Evolutionary conservation across 2,329 filamentous ascomycete species (phyloP).

Genomic region (Aspergillus oerlinghausenensis): DNA sequence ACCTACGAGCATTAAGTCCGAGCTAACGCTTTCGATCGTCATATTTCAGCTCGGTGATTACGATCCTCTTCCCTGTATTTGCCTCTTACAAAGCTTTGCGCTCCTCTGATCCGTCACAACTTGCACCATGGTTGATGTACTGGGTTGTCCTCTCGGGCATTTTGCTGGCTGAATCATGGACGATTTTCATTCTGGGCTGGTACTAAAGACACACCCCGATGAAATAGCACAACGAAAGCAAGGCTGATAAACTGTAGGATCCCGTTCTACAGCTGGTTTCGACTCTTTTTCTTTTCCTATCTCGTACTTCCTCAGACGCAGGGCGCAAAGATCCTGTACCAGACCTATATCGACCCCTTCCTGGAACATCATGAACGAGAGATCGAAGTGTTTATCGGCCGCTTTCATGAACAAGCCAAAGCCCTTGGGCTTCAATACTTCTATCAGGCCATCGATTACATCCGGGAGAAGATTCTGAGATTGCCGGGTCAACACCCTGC

Average conservation of each 20-base stretch:
- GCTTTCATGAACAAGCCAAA: slow-evolving; percentile 72
- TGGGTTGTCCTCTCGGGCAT: slow-evolving; percentile 87
- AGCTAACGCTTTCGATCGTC: slow-evolving; percentile 14
- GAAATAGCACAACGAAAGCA: not conserved
- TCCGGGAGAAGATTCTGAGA: slow-evolving; percentile 75
- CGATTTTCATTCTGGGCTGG: slow-evolving; percentile 81
- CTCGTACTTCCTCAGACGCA: slow-evolving; percentile 97
- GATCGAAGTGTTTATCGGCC: slow-evolving; percentile 86
- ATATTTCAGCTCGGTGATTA: slow-evolving; percentile 66
- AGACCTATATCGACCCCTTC: slow-evolving; percentile 80
- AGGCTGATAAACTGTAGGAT: slow-evolving; percentile 50
- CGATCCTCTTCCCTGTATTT: slow-evolving; percentile 91
- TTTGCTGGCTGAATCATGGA: slow-evolving; percentile 79
- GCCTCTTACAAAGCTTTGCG: slow-evolving; percentile 97
- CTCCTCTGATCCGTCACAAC: slow-evolving; percentile 79
- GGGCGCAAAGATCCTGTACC: slow-evolving; percentile 81
- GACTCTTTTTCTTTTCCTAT: slow-evolving; percentile 82
- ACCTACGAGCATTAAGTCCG: slow-evolving; percentile 9
- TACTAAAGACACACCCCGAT: slow-evolving; percentile 30
- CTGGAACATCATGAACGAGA: slow-evolving; percentile 78
- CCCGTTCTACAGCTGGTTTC: slow-evolving; percentile 90
- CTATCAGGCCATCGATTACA: slow-evolving; percentile 63
- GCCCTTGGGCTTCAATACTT: slow-evolving; percentile 72
- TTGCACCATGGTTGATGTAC: slow-evolving; percentile 99
- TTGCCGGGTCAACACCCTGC: slow-evolving; percentile 58